These are phyloP conservation scores for Papiliotrema flavescens DNA, from an alignment of 1,284 basidiomycete genomes.

Conservation along the genomic window DNA sequence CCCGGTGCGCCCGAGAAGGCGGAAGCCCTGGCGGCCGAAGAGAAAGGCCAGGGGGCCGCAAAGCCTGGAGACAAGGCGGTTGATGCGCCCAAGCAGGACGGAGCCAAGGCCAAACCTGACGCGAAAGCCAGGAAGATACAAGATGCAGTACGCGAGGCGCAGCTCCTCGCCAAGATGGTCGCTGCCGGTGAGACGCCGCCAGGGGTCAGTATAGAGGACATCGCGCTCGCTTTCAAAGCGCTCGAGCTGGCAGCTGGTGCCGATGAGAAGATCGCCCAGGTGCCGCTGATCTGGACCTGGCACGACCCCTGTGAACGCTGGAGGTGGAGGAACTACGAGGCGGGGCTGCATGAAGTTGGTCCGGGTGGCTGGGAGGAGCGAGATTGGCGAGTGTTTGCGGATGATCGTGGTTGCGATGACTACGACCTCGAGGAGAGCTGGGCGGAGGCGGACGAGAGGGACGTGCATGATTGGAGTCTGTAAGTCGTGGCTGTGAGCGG, in stretches of 20 bases:
- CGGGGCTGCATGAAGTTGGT: constrained; percentile 19
- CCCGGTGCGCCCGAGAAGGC: background rate
- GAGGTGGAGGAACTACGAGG: constrained; percentile 35
- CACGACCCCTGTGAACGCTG: constrained; percentile 27
- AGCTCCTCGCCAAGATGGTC: constrained; percentile 15
- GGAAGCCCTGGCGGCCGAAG: background rate
- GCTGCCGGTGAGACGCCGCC: background rate
- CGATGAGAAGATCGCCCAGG: background rate
- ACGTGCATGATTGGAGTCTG: constrained; percentile 33
- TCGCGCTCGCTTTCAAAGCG: constrained; percentile 15
- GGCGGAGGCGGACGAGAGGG: constrained; percentile 23
- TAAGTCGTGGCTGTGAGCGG: too few relatives aligned
- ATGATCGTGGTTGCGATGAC: constrained; percentile 28
- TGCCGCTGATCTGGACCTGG: constrained; percentile 33
- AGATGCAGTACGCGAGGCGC: constrained; percentile 16
- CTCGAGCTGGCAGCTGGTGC: constrained; percentile 12
- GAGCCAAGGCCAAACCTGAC: constrained; percentile 1
- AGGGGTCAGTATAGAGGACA: constrained; percentile 13
- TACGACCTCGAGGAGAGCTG: constrained; percentile 22
- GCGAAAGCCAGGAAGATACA: constrained; percentile 2
- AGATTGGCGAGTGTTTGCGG: constrained; percentile 40
- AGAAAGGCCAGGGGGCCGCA: background rate
- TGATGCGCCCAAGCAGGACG: background rate
- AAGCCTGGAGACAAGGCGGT: background rate
- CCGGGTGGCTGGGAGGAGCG: constrained; percentile 37